Base-by-base conservation (phyloP, 805 yeast genomes). In the Blastobotrys parvus region DNA sequence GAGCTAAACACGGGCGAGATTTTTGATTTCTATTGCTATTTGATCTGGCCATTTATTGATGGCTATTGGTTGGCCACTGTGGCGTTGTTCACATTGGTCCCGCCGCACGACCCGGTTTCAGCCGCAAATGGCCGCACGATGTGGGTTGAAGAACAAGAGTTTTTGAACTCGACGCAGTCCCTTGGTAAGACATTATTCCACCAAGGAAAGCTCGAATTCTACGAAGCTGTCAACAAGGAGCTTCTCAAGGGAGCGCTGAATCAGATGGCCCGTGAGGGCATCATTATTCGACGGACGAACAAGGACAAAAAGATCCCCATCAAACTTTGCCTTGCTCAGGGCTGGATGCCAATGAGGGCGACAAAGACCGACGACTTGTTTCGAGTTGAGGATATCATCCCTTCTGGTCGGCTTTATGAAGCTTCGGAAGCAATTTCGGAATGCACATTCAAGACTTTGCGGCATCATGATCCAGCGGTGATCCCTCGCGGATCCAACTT, bases 31-130 rank as follows among this genome's bases (percentile, higher is more conserved):
- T 68, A 65, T 50, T 63, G 69, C 39, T 65, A 58, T 46, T 49
- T 67, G 36, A 53, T 67, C 21, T 67, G 71, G 71, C 71, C 71
- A 2, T 68, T 62, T 46, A 55, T 66, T 35, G 71, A 67, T 33
- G 71, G 71, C 8, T 67, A 62, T 53, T 67, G 70, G 70, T 50
- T 65, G 16, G 63, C 65, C 2, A 54, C 65, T 5, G 53, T 63
- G 23, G 48, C 69, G 17, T 44, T 67, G 44, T 59, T 60, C 41
- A 47, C 62, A 23, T 50, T 67, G 41, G 58, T 63, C 4, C 60
- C 64, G 2, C 41, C 45, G 25, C 41, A 40, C 8, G 48, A 45
- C 3, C 54, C 50, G 16, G 35, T 11, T 23, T 27, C 7, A 37
- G 31, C 13, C 10, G 34, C 11, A 33, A 35, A 23, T 22, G n/a